Evolutionary conservation across 2,329 filamentous ascomycete species (phyloP), one percentile per base, ranked within the genome.

Genomic region (Cladosporium colombiae): DNA sequence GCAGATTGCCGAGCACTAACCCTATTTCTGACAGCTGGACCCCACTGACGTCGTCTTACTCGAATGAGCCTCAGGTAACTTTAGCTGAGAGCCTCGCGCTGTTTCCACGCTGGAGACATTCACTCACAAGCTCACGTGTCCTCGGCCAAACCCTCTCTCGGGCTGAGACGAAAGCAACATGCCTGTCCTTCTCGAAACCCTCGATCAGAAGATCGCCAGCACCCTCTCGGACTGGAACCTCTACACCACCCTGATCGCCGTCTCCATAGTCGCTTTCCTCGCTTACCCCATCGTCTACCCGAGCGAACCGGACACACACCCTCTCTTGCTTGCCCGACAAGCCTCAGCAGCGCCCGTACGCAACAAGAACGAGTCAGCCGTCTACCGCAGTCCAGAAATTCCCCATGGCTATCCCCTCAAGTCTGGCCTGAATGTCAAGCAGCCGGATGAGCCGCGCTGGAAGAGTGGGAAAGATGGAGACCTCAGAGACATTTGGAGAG

Each of bases 401-500:
- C 93, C 94, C 23, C 90, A 96, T 79, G 92, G 93, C 72, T 93
- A 92, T 81, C 89, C 91, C 10, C 84, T 96, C 52, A 89, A 89
- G 71, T 81, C 85, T 44, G 92, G 93, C 5, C 82, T 96, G 49
- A 92, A 91, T 70, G 91, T 98, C 65, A 94, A 92, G 80, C 90
- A 93, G 64, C 81, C 89, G 0, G 90, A 89, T 52, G 87, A 90
- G 55, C 90, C 91, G 56, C 92, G 92, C 79, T 97, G 93, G 91
- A 85, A 90, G 11, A 83, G 85, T 65, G 94, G 94, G 58, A 88
- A 91, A 65, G 89, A 96, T 77, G 95, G 95, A 53, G 94, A 99
- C 73, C 81, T 99, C 70, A 86, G 94, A 64, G 94, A 99, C 78
- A 84, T 99, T 65, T 99, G 95, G 95, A 87, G 89, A 69, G 92